Evolutionary conservation across 805 yeast genomes (phyloP), one percentile per base, ranked within the genome.

Genomic region (Monosporozyma siamensis): DNA sequence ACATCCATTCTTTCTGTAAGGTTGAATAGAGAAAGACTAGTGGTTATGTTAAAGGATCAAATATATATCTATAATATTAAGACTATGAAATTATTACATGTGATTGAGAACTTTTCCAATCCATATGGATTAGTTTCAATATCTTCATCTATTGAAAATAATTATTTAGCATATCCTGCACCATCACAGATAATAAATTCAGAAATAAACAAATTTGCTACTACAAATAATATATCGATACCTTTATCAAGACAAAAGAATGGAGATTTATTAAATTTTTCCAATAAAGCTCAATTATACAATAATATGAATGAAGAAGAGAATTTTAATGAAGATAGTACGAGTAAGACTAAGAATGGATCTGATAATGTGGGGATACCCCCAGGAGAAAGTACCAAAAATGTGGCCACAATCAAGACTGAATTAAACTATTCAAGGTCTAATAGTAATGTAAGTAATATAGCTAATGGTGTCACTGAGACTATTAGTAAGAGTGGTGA

Each of bases 11-110:
- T 78, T 24, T 72, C 75, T 34, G 77, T 82, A 26, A 76, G 74
- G 56, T 66, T 83, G 63, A 83, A 82, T 56, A 71, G 82, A 46
- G 75, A 77, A 39, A 61, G 89, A 38, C 63, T 83, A 43, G 65
- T 79, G 8, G 84, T 82, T 12, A 68, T 79, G 11, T 59, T 83
- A 26, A 67, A 70, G 29, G 82, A 79, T 38, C 85, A 82, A 55
- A 72, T 82, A 2, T 80, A 78, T 54, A 73, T 83, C 38, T 83
- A 83, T 56, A 89, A 83, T 56, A 75, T 83, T 40, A 74, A 80
- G 40, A 77, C 80, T 51, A 80, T 83, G 72, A 72, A 80, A 50
- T 64, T 82, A 24, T 52, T 82, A 34, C 78, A 76, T 52, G 74
- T 72, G 2, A 71, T 75, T 26, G 78, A 75, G 45, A 54, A 64